Evolutionary conservation across 2,329 filamentous ascomycete species (phyloP).

Genomic region (Curvularia sp.): DNA sequence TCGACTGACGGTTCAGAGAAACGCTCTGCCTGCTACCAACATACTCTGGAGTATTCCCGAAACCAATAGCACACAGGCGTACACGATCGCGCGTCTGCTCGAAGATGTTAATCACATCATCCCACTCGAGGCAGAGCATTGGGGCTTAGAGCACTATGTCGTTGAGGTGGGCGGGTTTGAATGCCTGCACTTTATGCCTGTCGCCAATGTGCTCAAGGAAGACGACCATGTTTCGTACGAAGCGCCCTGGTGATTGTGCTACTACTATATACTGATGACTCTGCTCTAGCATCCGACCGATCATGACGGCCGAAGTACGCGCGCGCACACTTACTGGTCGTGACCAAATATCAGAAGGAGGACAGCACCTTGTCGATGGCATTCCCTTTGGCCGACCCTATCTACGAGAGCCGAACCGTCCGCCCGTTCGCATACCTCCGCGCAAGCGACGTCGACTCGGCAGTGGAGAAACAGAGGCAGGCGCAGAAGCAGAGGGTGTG

Average conservation of each 20-base stretch:
- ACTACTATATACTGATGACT: slow-evolving; percentile 8
- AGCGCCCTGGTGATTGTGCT: neutral
- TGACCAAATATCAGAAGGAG: slow-evolving; percentile 79
- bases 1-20: slow-evolving; percentile 47
- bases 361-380: slow-evolving; percentile 83
- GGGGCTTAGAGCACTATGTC: slow-evolving; percentile 89
- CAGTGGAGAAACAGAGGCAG: slow-evolving; percentile 37
- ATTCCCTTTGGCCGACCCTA: slow-evolving; percentile 80
- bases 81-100: slow-evolving; percentile 77
- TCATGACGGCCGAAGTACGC: slow-evolving; percentile 76
- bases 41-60: slow-evolving; percentile 48
- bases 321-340: slow-evolving; percentile 76
- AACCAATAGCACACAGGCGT: slow-evolving; percentile 38
- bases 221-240: slow-evolving; percentile 83
- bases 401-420: slow-evolving; percentile 67
- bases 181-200: slow-evolving; percentile 82
- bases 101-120: slow-evolving; percentile 79
- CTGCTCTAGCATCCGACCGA: slow-evolving; percentile 72
- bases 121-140: slow-evolving; percentile 79
- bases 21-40: slow-evolving; percentile 48
- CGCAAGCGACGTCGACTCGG: slow-evolving; percentile 66
- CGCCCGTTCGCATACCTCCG: slow-evolving; percentile 73
- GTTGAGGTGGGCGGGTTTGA: slow-evolving; percentile 83
- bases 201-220: slow-evolving; percentile 74
- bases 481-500: slow-evolving; percentile 17